These are phyloP conservation scores for Entrophospora sp. DNA, from an alignment of 192 early-diverging fungal species.

Conservation along the genomic window DNA sequence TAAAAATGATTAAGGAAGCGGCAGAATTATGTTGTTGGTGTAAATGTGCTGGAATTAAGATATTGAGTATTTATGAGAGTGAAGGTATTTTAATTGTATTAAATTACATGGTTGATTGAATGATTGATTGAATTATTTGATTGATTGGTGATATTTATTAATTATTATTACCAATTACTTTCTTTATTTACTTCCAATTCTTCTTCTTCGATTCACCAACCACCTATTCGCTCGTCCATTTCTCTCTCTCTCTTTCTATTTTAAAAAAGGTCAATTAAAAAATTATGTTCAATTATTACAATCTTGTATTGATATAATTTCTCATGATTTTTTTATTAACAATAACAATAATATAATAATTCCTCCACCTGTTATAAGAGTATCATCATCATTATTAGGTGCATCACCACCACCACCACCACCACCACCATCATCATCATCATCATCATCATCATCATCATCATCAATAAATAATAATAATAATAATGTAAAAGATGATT, in stretches of 20 bases:
- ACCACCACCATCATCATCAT: too few species aligned
- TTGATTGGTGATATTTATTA: too few species aligned
- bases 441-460: too few species aligned
- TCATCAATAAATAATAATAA: too few species aligned
- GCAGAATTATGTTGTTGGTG: constrained; percentile 13
- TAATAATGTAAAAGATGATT: too few species aligned
- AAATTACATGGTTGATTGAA: too few species aligned
- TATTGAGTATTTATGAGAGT: constrained; percentile 13
- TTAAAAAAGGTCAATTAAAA: constrained; percentile 6
- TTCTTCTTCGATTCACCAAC: too few species aligned
- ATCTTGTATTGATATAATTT: not conserved
- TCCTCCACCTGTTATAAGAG: not conserved
- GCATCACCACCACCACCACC: too few species aligned
- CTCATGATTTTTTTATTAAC: not conserved
- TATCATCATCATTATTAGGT: not conserved
- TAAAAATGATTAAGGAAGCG: not conserved
- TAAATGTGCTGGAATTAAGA: constrained; percentile 10
- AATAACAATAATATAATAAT: constrained; percentile 2
- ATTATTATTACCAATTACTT: not conserved
- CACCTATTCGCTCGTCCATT: too few species aligned
- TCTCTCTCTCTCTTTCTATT: too few species aligned
- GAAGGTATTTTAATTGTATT: constrained; percentile 1
- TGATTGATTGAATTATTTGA: too few species aligned
- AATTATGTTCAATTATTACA: not conserved
- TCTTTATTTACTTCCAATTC: not conserved